Evolutionary conservation across 768 basidiomycete species (phyloP).

Genomic region (Suillus placidus): DNA sequence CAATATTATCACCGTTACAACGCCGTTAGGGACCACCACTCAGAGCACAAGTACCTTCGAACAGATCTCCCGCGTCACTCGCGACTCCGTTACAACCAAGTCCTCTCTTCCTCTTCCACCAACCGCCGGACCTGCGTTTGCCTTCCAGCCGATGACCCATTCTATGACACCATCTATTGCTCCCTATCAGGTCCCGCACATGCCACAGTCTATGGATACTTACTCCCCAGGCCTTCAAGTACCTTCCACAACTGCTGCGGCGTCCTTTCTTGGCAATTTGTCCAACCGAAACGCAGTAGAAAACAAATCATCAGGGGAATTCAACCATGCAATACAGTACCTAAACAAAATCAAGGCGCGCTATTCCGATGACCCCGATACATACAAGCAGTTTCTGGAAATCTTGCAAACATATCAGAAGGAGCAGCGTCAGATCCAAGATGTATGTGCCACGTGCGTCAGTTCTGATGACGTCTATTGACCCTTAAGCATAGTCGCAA

Average conservation of each 20-base stretch:
- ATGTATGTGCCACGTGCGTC: slow-evolving; percentile 50
- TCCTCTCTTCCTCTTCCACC: slow-evolving; percentile 25
- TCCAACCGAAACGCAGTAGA: slow-evolving; percentile 52
- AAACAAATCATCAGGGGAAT: slow-evolving; percentile 64
- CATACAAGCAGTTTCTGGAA: slow-evolving; percentile 88
- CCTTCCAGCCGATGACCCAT: slow-evolving; percentile 13
- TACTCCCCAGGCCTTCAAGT: slow-evolving; percentile 51
- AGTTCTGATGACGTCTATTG: slow-evolving; percentile 13
- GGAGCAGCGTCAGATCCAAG: slow-evolving; percentile 72
- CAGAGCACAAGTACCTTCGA: slow-evolving; percentile 56
- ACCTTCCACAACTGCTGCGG: slow-evolving; percentile 58
- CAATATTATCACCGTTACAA: slow-evolving; percentile 80
- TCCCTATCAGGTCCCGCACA: slow-evolving; percentile 46
- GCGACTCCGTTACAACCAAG: slow-evolving; percentile 26
- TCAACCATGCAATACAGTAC: slow-evolving; percentile 94
- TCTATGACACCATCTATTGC: slow-evolving; percentile 55
- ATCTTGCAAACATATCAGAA: slow-evolving; percentile 88
- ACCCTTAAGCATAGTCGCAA: slow-evolving; percentile 50
- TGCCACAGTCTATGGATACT: slow-evolving; percentile 34
- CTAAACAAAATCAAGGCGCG: slow-evolving; percentile 98
- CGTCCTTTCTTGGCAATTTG: slow-evolving; percentile 66
- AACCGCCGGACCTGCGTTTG: slow-evolving; percentile 37
- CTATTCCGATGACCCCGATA: slow-evolving; percentile 86
- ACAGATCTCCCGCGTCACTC: slow-evolving; percentile 30
- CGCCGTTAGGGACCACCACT: slow-evolving; percentile 71